Base-by-base conservation (phyloP, 2,329 filamentous ascomycete species). In the Fusarium nurragi region DNA sequence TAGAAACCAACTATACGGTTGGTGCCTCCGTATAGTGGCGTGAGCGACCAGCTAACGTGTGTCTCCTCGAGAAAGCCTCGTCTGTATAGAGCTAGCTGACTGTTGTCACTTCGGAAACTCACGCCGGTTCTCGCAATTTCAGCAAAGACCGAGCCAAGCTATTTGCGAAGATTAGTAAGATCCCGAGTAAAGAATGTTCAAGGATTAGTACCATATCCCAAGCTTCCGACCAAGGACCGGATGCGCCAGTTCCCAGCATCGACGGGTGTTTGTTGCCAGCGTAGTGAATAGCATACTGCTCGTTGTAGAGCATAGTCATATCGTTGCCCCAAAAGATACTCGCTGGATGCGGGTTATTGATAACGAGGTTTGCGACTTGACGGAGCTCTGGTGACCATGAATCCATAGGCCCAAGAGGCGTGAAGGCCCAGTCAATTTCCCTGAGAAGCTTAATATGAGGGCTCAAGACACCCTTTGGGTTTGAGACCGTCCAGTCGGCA, bases 271-370 rank as follows among this genome's bases (percentile, higher is more conserved):
- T 89, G 64, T 87, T 84, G 5, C 87, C 87, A 9, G 86, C 86
- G 6, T 89, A 80, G 36, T 83, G 72, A 37, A 78, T 74, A 44
- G 88, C 75, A 32, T 78, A 89, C 0, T 86, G 83, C 70, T 89
- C 86, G 54, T 89, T 89, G 74, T 89, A 89, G 4, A 89, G 83
- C 49, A 86, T 85, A 4, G 88, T 83, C 46, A 88, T 77, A 28
- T 89, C 86, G 16, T 78, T 79, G 3, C 86, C 86, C 86, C 86
- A 88, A 68, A 88, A 88, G 75, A 87, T 80, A 3, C 82, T 83
- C 4, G 81, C 80, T 1, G 84, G 83, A 25, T 75, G 71, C 0
- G 76, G 76, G 39, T 80, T 78, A 11, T 54, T 62, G 67, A 80
- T 76, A 34, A 75, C 71, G 0, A 81, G 68, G 19, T 79, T 78